These are phyloP conservation scores for Paxillus involutus DNA, from an alignment of 768 basidiomycete species.

Conservation along the genomic window DNA sequence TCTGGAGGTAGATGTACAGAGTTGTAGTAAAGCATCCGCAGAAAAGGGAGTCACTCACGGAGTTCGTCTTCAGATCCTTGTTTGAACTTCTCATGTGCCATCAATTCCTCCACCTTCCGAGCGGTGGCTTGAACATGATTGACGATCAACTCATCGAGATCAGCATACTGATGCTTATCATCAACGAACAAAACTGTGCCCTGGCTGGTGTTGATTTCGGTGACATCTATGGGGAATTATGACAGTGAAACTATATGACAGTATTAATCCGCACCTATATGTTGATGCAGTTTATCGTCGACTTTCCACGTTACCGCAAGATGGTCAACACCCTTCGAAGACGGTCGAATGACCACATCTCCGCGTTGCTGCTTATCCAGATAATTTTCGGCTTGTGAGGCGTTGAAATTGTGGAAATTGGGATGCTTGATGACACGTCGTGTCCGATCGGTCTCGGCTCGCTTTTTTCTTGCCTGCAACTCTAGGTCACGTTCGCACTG, in stretches of 20 bases:
- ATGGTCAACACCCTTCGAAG: constrained; percentile 91
- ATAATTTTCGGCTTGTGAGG: constrained; percentile 84
- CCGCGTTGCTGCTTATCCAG: constrained; percentile 90
- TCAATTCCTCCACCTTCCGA: constrained; percentile 89
- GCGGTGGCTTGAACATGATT: constrained; percentile 95
- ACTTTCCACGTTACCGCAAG: constrained; percentile 99
- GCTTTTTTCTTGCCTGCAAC: constrained; percentile 77
- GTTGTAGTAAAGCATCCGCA: not conserved
- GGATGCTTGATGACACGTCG: constrained; percentile 95
- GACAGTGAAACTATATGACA: not conserved
- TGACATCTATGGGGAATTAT: constrained; percentile 59
- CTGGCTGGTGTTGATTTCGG: constrained; percentile 75
- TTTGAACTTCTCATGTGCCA: constrained; percentile 95
- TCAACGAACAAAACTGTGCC: constrained; percentile 73
- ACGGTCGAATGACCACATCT: constrained; percentile 95
- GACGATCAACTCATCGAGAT: constrained; percentile 95
- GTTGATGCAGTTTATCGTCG: constrained; percentile 92
- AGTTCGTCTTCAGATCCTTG: constrained; percentile 84
- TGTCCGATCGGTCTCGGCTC: constrained; percentile 75
- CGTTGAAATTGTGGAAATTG: constrained; percentile 95
- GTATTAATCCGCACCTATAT: constrained; percentile 67
- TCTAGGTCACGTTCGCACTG: constrained; percentile 69
- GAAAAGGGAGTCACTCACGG: constrained; percentile 54
- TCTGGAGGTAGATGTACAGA: constrained; percentile 45
- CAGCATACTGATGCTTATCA: constrained; percentile 78